Evolutionary conservation across 306 rosid species (phyloP), one percentile per base, ranked within the genome.

Genomic region (Quercus variabilis): DNA sequence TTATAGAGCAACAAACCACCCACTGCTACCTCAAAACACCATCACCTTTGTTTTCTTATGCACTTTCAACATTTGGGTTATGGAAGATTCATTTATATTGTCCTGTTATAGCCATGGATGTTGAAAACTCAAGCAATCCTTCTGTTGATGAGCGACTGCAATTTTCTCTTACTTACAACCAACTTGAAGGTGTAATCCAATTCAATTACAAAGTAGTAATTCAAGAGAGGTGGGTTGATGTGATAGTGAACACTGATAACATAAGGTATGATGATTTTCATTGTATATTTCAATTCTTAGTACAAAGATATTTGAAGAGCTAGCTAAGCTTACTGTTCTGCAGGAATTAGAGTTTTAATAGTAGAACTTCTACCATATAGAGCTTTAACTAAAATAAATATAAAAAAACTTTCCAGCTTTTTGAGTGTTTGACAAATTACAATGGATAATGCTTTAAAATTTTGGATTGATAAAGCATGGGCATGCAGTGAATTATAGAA

Each of bases 81-180:
- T 95, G 97, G 98, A 92, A 93, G 77, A 90, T 93, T 80, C 99
- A 95, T 28, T 43, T 95, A 56, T 90, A 89, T 78, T 95, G 99
- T 74, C 99, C 99, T 58, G 79, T 95, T 14, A 93, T 91, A 79
- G 88, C 81, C 75, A 95, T 91, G 97, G 87, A 84, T 71, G 41
- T 89, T 12, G 92, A 79, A 69, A 90, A 69, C 26, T 85, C 90
- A 0, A 87, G 91, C 71, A 71, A 25, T 23, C 86, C 87, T 70
- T 71, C 85, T 4, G 84, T 81, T 74, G 98, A 95, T 76, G 96
- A 95, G 74, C 90, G 90, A 59, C 84, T 95, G 82, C 90, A 77
- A 74, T 90, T 93, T 86, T 95, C 99, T 79, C 88, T 95, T 13
- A 85, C 79, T 21, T 89, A 85, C 65, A 98, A 95, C 79, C 99